Conservation (phyloP, 1,284 basidiomycete genomes). For the Cutaneotrichosporon cutaneum region DNA sequence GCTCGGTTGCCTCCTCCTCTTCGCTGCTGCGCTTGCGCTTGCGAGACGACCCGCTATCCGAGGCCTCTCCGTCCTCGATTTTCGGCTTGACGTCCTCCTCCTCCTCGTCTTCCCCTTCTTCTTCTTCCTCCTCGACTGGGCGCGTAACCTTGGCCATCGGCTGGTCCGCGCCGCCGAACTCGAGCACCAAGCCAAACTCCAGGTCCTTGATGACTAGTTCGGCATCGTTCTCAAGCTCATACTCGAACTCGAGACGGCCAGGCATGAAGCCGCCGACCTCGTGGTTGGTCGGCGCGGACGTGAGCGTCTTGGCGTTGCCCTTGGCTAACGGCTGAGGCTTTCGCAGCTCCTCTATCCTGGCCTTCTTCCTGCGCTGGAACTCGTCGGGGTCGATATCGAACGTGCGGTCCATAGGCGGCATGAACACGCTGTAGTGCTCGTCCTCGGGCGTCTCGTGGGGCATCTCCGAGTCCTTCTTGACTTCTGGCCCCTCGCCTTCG, state of each 20-base stretch:
- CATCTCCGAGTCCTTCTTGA: constrained; percentile 17
- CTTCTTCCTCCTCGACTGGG: constrained; percentile 36
- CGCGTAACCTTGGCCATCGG: constrained; percentile 57
- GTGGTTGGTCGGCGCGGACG: constrained; percentile 91
- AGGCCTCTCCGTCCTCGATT: constrained; percentile 24
- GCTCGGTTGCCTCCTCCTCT: constrained; percentile 61
- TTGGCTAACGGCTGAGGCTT: constrained; percentile 53
- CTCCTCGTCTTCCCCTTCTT: constrained; percentile 39
- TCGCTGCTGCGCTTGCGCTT: constrained; percentile 66
- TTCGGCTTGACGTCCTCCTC: constrained; percentile 31
- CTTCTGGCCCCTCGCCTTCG: constrained; percentile 29
- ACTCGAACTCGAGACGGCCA: constrained; percentile 94
- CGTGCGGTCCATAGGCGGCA: constrained; percentile 67
- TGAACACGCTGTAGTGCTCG: constrained; percentile 35
- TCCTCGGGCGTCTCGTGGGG: constrained; percentile 16
- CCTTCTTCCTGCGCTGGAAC: constrained; percentile 82
- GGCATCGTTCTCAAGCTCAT: constrained; percentile 93
- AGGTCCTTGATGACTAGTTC: constrained; percentile 94
- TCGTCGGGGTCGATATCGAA: constrained; percentile 75
- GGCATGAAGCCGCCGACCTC: constrained; percentile 93
- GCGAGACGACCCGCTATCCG: constrained; percentile 47
- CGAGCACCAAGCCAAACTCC: constrained; percentile 84
- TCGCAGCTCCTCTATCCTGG: constrained; percentile 67
- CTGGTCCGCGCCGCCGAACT: constrained; percentile 78
- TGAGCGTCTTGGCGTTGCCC: constrained; percentile 62